A percentile compares a stretch with the other conserved stretches of the same genome.
phyloP scores from a whole-genome alignment of 2,329 filamentous ascomycete species.

The Malbranchea zuffiana region DNA sequence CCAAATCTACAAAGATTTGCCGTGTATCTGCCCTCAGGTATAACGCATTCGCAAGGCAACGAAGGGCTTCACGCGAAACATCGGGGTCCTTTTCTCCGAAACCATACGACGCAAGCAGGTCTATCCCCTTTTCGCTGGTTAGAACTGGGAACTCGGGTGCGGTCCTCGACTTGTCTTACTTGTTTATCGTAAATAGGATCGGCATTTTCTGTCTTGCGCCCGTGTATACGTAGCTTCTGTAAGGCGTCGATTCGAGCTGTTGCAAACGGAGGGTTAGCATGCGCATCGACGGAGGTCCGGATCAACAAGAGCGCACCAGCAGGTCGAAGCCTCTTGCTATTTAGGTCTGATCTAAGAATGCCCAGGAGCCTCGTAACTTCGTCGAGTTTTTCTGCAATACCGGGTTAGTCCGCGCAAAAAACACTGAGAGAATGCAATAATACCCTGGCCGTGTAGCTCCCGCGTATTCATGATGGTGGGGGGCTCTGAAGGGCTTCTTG shows the following conservation, averaged over 20 bases:
- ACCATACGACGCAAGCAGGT: conserved; percentile 59
- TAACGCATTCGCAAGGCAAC: conserved; percentile 77
- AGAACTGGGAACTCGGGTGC: not conserved
- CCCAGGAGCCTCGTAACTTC: conserved; percentile 56
- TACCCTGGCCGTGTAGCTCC: conserved; percentile 14
- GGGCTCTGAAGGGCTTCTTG: no score
- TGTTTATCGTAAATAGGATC: conserved; percentile 75
- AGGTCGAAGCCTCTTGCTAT: conserved; percentile 47
- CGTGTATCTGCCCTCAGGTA: conserved; percentile 57
- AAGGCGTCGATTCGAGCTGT: conserved; percentile 35
- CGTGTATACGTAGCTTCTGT: conserved; percentile 62
- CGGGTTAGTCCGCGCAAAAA: not conserved
- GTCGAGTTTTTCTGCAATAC: conserved; percentile 51
- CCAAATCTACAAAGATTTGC: conserved; percentile 62
- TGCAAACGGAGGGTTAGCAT: conserved; percentile 1
- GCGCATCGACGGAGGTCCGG: conserved; percentile 1
- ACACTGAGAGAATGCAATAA: conserved; percentile 3
- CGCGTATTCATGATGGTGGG: conserved; percentile 12
- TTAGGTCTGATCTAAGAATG: conserved; percentile 52
- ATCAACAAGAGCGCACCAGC: conserved; percentile 41
- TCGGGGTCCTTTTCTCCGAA: conserved; percentile 54
- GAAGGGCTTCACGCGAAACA: conserved; percentile 62
- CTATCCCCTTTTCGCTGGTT: conserved; percentile 51
- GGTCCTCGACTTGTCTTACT: conserved; percentile 36
- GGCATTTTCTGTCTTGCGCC: conserved; percentile 59